These are phyloP conservation scores for Cyberlindnera maritima DNA, from an alignment of 805 yeast species.

Conservation along the genomic window DNA sequence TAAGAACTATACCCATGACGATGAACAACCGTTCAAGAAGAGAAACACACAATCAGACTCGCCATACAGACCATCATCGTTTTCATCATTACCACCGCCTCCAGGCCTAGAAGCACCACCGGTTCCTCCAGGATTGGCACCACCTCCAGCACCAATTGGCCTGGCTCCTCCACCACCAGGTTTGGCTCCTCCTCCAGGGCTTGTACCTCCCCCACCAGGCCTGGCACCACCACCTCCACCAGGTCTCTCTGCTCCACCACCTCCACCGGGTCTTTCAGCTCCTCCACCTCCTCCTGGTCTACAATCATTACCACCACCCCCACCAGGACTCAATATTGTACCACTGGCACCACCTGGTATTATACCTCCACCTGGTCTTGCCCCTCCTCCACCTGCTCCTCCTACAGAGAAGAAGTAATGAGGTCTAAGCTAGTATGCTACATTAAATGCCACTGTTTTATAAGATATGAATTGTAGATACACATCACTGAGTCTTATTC, in stretches of 20 bases:
- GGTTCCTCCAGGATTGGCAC: neutral
- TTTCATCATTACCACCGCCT: constrained; percentile 26
- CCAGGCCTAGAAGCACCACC: constrained; percentile 24
- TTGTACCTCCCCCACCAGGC: constrained; percentile 28
- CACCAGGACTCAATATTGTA: constrained; percentile 15
- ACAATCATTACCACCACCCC: constrained; percentile 5
- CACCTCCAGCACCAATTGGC: constrained; percentile 5
- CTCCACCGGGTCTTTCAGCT: constrained; percentile 14
- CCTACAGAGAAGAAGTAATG: neutral
- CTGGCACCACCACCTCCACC: constrained; percentile 28
- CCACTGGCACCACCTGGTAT: constrained; percentile 30
- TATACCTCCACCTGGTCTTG: constrained; percentile 23
- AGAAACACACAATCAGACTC: constrained; percentile 13
- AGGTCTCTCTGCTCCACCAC: constrained; percentile 29
- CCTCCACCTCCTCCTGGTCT: constrained; percentile 18
- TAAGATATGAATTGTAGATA: too few species aligned
- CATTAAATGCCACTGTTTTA: too few species aligned
- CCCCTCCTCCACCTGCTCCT: constrained; percentile 13
- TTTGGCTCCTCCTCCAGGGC: constrained; percentile 23
- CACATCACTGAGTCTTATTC: constrained; percentile 26
- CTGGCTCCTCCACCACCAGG: constrained; percentile 20
- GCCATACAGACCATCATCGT: constrained; percentile 1
- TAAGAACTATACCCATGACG: constrained; percentile 8
- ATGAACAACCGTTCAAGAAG: constrained; percentile 13
- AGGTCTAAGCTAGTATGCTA: too few species aligned